A percentile compares a stretch with the other conserved stretches of the same genome.
These are phyloP conservation scores for Jimgerdemannia lactiflua DNA, from an alignment of 192 early-diverging fungal species.

Conservation along the genomic window DNA sequence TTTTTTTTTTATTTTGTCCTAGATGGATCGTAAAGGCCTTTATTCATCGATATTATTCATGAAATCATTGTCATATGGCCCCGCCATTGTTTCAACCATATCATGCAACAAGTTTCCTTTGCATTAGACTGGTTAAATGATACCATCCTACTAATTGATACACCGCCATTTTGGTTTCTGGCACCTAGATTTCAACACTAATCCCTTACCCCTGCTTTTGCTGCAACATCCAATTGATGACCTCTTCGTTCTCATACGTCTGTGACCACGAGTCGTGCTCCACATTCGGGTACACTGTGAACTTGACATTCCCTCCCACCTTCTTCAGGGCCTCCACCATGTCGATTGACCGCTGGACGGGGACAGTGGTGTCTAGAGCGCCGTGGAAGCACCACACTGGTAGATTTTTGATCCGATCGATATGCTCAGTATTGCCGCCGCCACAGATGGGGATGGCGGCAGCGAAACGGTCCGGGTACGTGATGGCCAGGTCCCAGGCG, in stretches of 20 bases:
- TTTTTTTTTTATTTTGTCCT: too few relatives aligned
- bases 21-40: too few relatives aligned
- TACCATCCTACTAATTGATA: not conserved
- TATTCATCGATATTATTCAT: too few relatives aligned
- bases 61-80: too few relatives aligned
- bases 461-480: slow-evolving; percentile 17
- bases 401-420: slow-evolving; percentile 1
- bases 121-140: not conserved
- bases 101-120: too few relatives aligned
- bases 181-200: too few relatives aligned
- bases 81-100: too few relatives aligned
- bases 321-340: not conserved
- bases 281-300: not conserved
- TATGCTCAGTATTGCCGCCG: slow-evolving; percentile 16
- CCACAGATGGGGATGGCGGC: not conserved
- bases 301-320: not conserved
- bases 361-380: not conserved
- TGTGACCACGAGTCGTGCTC: not conserved
- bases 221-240: not conserved
- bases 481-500: slow-evolving; percentile 11
- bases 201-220: not conserved
- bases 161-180: not conserved
- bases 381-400: slow-evolving; percentile 5
- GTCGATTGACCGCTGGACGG: not conserved
- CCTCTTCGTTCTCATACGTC: not conserved